Evolutionary conservation across 2,329 filamentous ascomycete genomes (phyloP).

Genomic region (Epichloe coenophiala): DNA sequence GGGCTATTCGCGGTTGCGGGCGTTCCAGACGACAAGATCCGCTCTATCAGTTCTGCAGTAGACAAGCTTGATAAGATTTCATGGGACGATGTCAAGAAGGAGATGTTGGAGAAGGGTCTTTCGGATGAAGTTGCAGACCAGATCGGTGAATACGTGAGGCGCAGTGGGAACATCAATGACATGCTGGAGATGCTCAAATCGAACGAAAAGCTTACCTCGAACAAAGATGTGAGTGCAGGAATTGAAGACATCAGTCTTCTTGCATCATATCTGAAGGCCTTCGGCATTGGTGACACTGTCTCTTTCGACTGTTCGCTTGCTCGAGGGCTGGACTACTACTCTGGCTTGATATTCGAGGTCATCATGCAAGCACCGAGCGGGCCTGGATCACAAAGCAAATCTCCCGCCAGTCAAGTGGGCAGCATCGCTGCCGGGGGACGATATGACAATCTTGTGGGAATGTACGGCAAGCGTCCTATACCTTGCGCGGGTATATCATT

Average conservation of each 20-base stretch:
- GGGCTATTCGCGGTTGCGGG: constrained; percentile 86
- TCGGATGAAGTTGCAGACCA: constrained; percentile 64
- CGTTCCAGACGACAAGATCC: constrained; percentile 74
- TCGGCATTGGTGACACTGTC: constrained; percentile 56
- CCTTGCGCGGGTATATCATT: constrained; percentile 61
- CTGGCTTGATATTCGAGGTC: constrained; percentile 81
- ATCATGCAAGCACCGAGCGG: constrained; percentile 31
- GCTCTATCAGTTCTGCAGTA: constrained; percentile 81
- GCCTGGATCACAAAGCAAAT: constrained; percentile 24
- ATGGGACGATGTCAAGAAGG: constrained; percentile 78
- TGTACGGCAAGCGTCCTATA: constrained; percentile 81
- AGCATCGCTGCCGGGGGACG: constrained; percentile 86
- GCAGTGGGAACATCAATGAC: constrained; percentile 55
- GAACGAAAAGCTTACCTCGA: constrained; percentile 55
- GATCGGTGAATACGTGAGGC: constrained; percentile 70
- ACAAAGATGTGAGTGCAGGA: constrained; percentile 64
- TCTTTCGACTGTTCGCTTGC: constrained; percentile 86
- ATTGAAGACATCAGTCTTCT: constrained; percentile 69
- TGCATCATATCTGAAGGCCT: constrained; percentile 69
- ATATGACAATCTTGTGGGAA: constrained; percentile 86
- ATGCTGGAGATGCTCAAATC: constrained; percentile 56
- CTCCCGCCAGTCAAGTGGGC: constrained; percentile 51
- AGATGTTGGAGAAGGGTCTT: constrained; percentile 89
- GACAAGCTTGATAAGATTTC: constrained; percentile 92
- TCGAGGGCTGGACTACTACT: constrained; percentile 83